These are phyloP conservation scores for Penicillium chermesinum DNA, from an alignment of 495 filamentous ascomycete species.

Conservation along the genomic window DNA sequence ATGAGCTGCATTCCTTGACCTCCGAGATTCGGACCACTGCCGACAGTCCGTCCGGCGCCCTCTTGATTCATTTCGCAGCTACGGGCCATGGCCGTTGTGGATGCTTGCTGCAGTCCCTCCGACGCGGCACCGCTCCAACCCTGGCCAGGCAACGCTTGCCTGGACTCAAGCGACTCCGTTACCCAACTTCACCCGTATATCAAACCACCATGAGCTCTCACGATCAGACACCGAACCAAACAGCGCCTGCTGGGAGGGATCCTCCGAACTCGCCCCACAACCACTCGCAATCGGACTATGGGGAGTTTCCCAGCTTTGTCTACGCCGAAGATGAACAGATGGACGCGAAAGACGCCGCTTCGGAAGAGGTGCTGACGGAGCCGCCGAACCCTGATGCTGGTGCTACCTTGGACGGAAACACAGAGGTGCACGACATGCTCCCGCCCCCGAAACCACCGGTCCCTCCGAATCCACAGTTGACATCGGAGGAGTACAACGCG, in stretches of 20 bases:
- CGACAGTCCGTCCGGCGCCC: too few relatives aligned
- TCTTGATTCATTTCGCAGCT: too few relatives aligned
- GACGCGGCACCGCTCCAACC: too few relatives aligned
- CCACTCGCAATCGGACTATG: constrained; percentile 37
- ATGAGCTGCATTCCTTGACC: too few relatives aligned
- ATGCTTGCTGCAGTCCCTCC: neutral
- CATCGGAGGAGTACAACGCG: constrained; percentile 88
- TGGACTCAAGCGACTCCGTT: too few relatives aligned
- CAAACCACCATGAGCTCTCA: neutral
- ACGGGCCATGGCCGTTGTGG: neutral
- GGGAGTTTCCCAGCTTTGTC: constrained; percentile 41
- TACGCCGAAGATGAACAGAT: constrained; percentile 17
- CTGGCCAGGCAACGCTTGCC: too few relatives aligned
- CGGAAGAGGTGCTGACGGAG: neutral
- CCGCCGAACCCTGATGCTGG: neutral
- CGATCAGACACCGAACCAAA: neutral
- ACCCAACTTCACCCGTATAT: too few relatives aligned
- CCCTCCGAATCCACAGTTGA: constrained; percentile 47
- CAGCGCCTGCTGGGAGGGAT: neutral
- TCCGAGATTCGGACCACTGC: too few relatives aligned
- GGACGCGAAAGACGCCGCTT: neutral
- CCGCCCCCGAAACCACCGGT: constrained; percentile 5
- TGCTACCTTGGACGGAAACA: neutral
- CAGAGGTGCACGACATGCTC: neutral
- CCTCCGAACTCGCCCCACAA: neutral